Percentiles rank a stretch among this genome's conserved stretches.
These are phyloP conservation scores for Cladosporium sp. DNA, from an alignment of 2,329 filamentous ascomycete species.

Conservation along the genomic window DNA sequence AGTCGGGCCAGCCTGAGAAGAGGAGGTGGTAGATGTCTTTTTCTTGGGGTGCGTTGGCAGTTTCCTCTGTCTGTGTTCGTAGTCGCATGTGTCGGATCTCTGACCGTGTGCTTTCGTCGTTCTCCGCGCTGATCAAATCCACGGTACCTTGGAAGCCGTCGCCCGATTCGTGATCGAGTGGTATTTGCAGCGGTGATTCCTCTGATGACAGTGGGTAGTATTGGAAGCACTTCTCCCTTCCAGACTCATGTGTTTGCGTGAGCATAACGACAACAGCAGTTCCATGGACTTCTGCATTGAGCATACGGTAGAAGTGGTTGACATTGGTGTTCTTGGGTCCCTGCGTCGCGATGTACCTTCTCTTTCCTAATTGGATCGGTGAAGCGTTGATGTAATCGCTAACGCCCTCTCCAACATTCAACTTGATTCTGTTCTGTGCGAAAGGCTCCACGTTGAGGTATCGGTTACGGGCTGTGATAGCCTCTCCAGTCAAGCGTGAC, in stretches of 20 bases:
- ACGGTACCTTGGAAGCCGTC: conserved; percentile 67
- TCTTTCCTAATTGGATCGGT: conserved; percentile 47
- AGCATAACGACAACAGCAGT: conserved; percentile 87
- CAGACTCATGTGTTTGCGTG: conserved; percentile 80
- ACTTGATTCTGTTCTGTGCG: conserved; percentile 79
- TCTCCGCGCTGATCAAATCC: conserved; percentile 57
- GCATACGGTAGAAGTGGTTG: conserved; percentile 93
- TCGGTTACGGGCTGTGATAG: conserved; percentile 69
- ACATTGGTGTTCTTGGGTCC: conserved; percentile 78
- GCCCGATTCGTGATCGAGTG: conserved; percentile 29
- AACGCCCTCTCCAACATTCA: conserved; percentile 71
- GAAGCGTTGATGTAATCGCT: conserved; percentile 58
- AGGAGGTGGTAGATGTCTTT: conserved; percentile 80
- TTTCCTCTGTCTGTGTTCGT: conserved; percentile 43
- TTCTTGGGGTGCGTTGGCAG: conserved; percentile 48
- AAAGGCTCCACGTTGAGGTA: conserved; percentile 91
- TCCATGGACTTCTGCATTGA: conserved; percentile 61
- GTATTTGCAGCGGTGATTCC: conserved; percentile 34
- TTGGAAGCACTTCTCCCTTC: conserved; percentile 79
- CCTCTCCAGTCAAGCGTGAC: conserved; percentile 60
- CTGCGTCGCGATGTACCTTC: conserved; percentile 82
- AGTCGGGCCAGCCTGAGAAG: conserved; percentile 89
- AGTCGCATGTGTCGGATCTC: conserved; percentile 74
- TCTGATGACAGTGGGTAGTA: conserved; percentile 63
- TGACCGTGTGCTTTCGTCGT: conserved; percentile 60